A percentile compares a stretch with the other conserved stretches of the same genome.
Conservation (phyloP, 176 grass and related monocot species). For the Urochloa ruziziensis region DNA sequence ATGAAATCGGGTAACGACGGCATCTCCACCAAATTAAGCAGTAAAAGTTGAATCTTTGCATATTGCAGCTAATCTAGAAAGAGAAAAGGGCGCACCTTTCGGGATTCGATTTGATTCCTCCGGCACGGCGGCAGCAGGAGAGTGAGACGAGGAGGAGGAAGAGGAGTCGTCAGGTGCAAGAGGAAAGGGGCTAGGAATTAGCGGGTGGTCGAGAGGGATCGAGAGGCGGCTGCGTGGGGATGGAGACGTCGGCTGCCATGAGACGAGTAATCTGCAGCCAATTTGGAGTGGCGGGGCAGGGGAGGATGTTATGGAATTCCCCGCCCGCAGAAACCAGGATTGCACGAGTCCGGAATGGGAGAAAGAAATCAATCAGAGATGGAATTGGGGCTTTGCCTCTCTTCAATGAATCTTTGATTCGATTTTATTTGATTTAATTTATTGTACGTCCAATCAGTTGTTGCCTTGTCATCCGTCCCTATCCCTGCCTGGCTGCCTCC, state of each 20-base stretch:
- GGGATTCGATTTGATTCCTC: constrained; percentile 11
- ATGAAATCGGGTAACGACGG: background rate
- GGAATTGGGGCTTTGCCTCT: too few relatives aligned
- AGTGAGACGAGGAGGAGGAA: background rate
- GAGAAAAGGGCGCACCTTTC: constrained; percentile 17
- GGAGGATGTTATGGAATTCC: background rate
- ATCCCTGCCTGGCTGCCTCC: background rate
- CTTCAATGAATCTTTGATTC: background rate
- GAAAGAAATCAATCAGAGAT: background rate
- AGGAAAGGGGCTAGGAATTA: background rate
- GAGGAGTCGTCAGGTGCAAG: background rate
- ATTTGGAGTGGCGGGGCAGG: background rate
- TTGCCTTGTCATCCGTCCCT: background rate
- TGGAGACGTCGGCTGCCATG: constrained; percentile 76
- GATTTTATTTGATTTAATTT: background rate
- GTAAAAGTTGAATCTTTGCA: background rate
- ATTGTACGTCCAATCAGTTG: too few relatives aligned
- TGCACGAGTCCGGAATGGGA: background rate
- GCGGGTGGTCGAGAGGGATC: constrained; percentile 6
- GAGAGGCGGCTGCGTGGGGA: constrained; percentile 13
- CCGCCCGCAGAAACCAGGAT: background rate
- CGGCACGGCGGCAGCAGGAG: background rate
- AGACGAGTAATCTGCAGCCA: constrained; percentile 14
- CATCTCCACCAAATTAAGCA: background rate
- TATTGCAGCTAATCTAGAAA: background rate